These are phyloP conservation scores for Jimgerdemannia lactiflua DNA, from an alignment of 192 early-diverging fungal species.

Conservation along the genomic window DNA sequence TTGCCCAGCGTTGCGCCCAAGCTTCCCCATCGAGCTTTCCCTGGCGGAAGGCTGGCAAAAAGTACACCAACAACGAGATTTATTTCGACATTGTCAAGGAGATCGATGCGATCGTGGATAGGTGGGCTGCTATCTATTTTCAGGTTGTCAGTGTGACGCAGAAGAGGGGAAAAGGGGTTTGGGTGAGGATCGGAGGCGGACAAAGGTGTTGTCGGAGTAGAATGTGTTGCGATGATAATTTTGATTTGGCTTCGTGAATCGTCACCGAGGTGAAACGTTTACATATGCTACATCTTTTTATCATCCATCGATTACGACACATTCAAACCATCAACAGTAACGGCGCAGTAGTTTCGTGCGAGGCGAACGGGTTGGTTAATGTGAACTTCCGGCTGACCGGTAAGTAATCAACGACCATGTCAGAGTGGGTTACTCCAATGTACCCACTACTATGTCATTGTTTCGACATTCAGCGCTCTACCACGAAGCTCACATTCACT, in stretches of 20 bases:
- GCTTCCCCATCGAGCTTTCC: conserved; percentile 68
- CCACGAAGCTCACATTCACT: not conserved
- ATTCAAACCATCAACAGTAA: not conserved
- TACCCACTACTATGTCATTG: not conserved
- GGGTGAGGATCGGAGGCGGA: no score
- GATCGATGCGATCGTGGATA: conserved; percentile 80
- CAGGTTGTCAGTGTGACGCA: not conserved
- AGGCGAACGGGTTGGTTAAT: conserved; percentile 75
- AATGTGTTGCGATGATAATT: no score
- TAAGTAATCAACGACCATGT: conserved; percentile 16
- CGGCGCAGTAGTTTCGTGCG: conserved; percentile 70
- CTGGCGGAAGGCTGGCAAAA: conserved; percentile 85
- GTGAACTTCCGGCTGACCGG: conserved; percentile 80
- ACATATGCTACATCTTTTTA: no score
- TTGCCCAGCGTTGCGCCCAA: conserved; percentile 45
- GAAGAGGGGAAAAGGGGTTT: not conserved
- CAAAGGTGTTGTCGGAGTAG: no score
- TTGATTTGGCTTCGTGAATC: no score
- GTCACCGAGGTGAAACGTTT: no score
- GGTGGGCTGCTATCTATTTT: conserved; percentile 31
- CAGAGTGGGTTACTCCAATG: not conserved
- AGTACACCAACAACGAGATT: conserved; percentile 91
- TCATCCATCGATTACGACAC: not conserved
- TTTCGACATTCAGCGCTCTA: not conserved
- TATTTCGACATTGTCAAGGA: conserved; percentile 92